phyloP scores from a whole-genome alignment of 2,329 filamentous ascomycete genomes.

The Magnaporthiopsis rhizophila region DNA sequence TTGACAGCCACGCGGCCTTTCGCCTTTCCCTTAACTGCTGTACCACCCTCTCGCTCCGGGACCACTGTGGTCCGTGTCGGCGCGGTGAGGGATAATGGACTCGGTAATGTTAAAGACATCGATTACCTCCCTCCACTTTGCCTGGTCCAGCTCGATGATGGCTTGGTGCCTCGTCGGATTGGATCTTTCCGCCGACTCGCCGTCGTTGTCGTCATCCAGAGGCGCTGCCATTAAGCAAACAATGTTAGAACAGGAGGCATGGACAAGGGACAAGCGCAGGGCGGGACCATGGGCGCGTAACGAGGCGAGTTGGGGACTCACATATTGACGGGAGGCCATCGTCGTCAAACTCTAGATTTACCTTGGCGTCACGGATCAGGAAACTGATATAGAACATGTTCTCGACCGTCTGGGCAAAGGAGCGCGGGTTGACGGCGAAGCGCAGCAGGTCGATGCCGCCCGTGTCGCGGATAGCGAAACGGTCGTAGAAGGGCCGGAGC shows the following conservation, averaged over 20 bases:
- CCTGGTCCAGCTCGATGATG: constrained; percentile 80
- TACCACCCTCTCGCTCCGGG: constrained; percentile 37
- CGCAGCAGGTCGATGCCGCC: constrained; percentile 73
- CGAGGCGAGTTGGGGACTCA: constrained; percentile 37
- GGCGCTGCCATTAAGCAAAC: background rate
- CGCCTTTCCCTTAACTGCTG: background rate
- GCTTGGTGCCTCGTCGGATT: constrained; percentile 69
- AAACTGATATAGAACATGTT: constrained; percentile 98
- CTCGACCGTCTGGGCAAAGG: constrained; percentile 91
- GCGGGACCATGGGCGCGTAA: constrained; percentile 2
- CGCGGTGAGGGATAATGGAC: constrained; percentile 76
- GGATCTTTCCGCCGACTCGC: constrained; percentile 33
- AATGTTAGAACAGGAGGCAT: background rate
- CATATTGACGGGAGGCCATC: constrained; percentile 70
- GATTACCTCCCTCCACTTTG: constrained; percentile 72
- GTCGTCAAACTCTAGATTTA: constrained; percentile 66
- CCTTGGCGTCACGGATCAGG: constrained; percentile 76
- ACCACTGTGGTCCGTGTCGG: constrained; percentile 44
- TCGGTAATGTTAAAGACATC: constrained; percentile 67
- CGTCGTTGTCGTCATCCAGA: constrained; percentile 28
- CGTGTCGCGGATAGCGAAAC: constrained; percentile 56
- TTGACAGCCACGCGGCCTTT: background rate
- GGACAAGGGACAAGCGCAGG: background rate
- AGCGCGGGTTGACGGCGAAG: constrained; percentile 82
- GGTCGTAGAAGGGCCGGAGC: constrained; percentile 43